phyloP scores from a whole-genome alignment of 2,329 filamentous ascomycete genomes.

The Ceratocystis diversiconidia region DNA sequence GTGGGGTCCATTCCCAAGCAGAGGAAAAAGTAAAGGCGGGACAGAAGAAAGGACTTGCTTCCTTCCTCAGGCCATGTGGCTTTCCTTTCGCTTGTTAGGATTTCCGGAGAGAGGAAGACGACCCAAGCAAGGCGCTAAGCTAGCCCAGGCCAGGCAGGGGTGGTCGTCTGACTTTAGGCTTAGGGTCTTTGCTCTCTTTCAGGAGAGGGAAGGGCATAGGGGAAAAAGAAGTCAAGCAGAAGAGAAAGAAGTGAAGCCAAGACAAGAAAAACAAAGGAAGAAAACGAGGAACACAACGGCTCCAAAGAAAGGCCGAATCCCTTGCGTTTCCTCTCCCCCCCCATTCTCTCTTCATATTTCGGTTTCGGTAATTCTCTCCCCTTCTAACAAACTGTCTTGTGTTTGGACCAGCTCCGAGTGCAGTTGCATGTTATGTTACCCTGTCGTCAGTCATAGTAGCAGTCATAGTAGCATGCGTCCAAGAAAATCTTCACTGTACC shows the following conservation, averaged over 20 bases:
- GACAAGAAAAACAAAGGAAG: not conserved
- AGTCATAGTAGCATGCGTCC: not conserved
- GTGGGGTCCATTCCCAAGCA: not conserved
- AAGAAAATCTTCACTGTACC: not conserved
- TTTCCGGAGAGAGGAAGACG: not conserved
- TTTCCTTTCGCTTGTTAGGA: slow-evolving; percentile 3
- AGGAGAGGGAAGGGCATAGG: not conserved
- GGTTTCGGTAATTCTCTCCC: not conserved
- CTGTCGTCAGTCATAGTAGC: not conserved
- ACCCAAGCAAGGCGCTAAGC: not conserved
- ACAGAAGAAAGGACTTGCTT: not conserved
- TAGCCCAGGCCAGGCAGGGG: not conserved
- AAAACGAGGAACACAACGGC: no score
- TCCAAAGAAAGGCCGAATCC: not conserved
- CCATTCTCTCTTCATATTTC: not conserved
- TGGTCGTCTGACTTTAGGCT: not conserved
- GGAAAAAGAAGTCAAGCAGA: not conserved
- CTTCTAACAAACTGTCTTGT: not conserved
- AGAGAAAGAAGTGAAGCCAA: not conserved
- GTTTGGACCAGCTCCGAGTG: not conserved
- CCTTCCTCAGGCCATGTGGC: not conserved
- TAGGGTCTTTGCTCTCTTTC: not conserved
- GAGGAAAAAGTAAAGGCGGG: not conserved
- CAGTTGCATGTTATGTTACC: not conserved
- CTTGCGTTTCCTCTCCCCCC: not conserved